Evolutionary conservation across 2,329 filamentous ascomycete species (phyloP).

Genomic region (Elsinoe ampelina): DNA sequence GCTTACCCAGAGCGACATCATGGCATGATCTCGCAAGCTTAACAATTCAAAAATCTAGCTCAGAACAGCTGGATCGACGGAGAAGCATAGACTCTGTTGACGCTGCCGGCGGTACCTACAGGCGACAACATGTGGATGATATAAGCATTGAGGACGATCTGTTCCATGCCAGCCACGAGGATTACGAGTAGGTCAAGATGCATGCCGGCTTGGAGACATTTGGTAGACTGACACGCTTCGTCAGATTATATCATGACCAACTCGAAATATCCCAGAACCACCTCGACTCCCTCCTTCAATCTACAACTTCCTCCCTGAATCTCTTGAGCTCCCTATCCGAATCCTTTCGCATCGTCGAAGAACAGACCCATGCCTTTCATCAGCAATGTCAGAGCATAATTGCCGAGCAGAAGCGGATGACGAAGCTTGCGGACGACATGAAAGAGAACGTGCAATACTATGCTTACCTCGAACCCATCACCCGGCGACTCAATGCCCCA

Average conservation of each 20-base stretch:
- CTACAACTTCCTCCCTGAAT: constrained; percentile 65
- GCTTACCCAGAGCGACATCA: constrained; percentile 62
- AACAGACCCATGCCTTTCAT: constrained; percentile 87
- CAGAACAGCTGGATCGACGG: constrained; percentile 35
- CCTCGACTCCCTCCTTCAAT: constrained; percentile 66
- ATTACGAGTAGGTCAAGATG: constrained; percentile 58
- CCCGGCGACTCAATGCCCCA: constrained; percentile 80
- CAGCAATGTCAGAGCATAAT: constrained; percentile 84
- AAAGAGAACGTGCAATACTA: constrained; percentile 91
- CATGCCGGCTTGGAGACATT: neutral
- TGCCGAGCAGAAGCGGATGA: constrained; percentile 68
- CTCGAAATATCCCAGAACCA: constrained; percentile 72
- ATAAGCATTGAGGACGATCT: constrained; percentile 48
- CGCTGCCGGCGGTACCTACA: too few species aligned
- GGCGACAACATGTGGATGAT: too few species aligned
- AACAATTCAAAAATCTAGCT: constrained; percentile 47
- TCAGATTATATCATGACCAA: constrained; percentile 69
- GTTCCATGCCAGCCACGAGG: constrained; percentile 71
- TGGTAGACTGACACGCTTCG: neutral
- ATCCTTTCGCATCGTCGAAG: constrained; percentile 79
- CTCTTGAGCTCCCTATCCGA: constrained; percentile 70
- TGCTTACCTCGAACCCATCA: constrained; percentile 83
- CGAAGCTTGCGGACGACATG: constrained; percentile 71
- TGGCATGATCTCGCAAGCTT: constrained; percentile 65
- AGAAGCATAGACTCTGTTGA: constrained; percentile 22